These are phyloP conservation scores for Lepidium aucheri DNA, from an alignment of 345 rosid species.

Conservation along the genomic window DNA sequence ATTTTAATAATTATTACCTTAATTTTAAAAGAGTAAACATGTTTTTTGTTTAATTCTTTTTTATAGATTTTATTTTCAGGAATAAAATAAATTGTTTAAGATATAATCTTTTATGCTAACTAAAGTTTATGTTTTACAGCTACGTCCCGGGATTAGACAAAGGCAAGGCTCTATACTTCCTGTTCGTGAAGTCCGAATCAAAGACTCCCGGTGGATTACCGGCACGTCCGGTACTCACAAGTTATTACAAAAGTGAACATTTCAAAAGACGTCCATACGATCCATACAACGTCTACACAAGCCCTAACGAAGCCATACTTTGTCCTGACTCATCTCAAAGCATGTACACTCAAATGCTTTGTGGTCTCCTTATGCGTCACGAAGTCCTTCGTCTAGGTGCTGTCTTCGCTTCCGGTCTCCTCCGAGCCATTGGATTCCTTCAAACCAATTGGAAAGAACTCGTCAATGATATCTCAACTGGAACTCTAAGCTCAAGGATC, in stretches of 20 bases:
- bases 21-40: background rate
- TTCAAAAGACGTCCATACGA: slow-evolving; percentile 65
- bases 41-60: background rate
- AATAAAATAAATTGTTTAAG: too few species aligned
- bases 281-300: slow-evolving; percentile 68
- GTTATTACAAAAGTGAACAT: slow-evolving; percentile 77
- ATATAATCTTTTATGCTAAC: too few species aligned
- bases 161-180: slow-evolving; percentile 74
- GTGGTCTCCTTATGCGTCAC: slow-evolving; percentile 61
- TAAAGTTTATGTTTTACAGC: too few species aligned
- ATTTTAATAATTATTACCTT: background rate
- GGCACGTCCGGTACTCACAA: slow-evolving; percentile 88
- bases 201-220: slow-evolving; percentile 74
- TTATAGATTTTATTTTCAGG: too few species aligned
- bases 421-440: slow-evolving; percentile 72
- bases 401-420: slow-evolving; percentile 82
- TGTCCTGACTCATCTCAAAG: slow-evolving; percentile 81
- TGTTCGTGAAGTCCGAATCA: slow-evolving; percentile 70
- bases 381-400: slow-evolving; percentile 88
- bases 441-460: slow-evolving; percentile 59
- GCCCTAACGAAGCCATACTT: slow-evolving; percentile 81
- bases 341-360: slow-evolving; percentile 89
- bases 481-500: slow-evolving; percentile 47
- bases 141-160: slow-evolving; percentile 69
- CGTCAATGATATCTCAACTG: slow-evolving; percentile 45